Evolutionary conservation across 1,284 basidiomycete genomes (phyloP).

Genomic region (Apiotrichum laibachii): DNA sequence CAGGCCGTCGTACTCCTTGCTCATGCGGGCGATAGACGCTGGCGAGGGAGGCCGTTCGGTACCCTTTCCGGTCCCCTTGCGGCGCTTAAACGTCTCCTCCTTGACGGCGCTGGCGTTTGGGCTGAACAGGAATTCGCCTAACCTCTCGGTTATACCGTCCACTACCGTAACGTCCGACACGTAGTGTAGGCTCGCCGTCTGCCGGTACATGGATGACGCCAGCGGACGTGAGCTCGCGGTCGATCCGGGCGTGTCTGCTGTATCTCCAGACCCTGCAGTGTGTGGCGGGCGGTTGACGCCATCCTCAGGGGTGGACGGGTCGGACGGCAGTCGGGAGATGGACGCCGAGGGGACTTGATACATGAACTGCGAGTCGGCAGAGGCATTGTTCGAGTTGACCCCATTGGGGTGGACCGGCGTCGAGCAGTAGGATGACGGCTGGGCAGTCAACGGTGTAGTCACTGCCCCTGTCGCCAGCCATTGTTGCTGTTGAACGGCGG

Average conservation of each 20-base stretch:
- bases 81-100: slow-evolving; percentile 20
- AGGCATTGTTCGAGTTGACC: neutral
- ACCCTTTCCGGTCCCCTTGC: neutral
- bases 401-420: no score
- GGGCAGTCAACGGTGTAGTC: neutral
- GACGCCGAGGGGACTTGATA: neutral
- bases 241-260: slow-evolving; percentile 3
- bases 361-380: neutral
- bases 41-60: slow-evolving; percentile 2
- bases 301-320: slow-evolving; percentile 18
- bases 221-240: neutral
- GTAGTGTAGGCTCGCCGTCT: slow-evolving; percentile 32
- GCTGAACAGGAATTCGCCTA: slow-evolving; percentile 46
- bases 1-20: slow-evolving; percentile 37
- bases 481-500: slow-evolving; percentile 4
- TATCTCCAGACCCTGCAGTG: slow-evolving; percentile 7
- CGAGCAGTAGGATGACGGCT: neutral
- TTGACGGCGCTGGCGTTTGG: slow-evolving; percentile 22
- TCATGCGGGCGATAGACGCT: slow-evolving; percentile 9
- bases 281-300: slow-evolving; percentile 20
- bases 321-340: neutral
- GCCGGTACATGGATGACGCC: slow-evolving; percentile 23
- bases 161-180: slow-evolving; percentile 30
- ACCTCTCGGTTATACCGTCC: slow-evolving; percentile 36
- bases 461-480: neutral